Conservation (phyloP, 192 early-diverging fungal genomes). For the Coemansia sp. region DNA sequence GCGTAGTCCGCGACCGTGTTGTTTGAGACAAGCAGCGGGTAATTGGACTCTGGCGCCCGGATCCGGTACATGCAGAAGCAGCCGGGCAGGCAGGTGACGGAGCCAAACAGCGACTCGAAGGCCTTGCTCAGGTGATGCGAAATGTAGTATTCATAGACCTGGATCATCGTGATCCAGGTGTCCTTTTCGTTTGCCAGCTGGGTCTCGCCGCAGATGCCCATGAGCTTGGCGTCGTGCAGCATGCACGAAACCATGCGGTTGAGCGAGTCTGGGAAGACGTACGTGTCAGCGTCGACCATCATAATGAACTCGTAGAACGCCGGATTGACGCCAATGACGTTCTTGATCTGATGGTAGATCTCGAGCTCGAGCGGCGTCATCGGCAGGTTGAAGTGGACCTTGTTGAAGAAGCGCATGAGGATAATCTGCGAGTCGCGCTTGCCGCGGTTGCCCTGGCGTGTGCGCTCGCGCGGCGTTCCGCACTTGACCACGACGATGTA, state of each 20-base stretch:
- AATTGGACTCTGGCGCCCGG: conserved; percentile 83
- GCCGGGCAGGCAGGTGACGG: conserved; percentile 96
- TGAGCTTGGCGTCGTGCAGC: conserved; percentile 89
- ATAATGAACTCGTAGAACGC: conserved; percentile 97
- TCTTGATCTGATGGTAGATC: conserved; percentile 98
- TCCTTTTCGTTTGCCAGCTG: conserved; percentile 90
- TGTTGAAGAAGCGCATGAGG: conserved; percentile 94
- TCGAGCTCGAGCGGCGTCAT: conserved; percentile 97
- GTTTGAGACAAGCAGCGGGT: conserved; percentile 86
- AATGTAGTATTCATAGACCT: conserved; percentile 99
- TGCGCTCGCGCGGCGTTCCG: conserved; percentile 77
- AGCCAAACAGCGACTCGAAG: conserved; percentile 97
- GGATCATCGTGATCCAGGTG: conserved; percentile 98
- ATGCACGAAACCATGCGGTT: conserved; percentile 95
- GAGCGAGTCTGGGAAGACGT: conserved; percentile 87
- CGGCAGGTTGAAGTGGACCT: conserved; percentile 88
- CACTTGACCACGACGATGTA: conserved; percentile 94
- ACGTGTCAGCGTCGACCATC: conserved; percentile 99
- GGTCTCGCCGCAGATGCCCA: conserved; percentile 97
- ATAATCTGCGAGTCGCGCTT: conserved; percentile 99
- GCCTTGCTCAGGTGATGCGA: conserved; percentile 97
- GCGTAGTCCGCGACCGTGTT: conserved; percentile 88
- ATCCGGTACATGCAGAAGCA: conserved; percentile 99
- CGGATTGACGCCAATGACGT: conserved; percentile 98
- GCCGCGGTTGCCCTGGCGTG: conserved; percentile 93